phyloP scores from a whole-genome alignment of 352 stramenopile species.

The Phytophthora cryptogea region DNA sequence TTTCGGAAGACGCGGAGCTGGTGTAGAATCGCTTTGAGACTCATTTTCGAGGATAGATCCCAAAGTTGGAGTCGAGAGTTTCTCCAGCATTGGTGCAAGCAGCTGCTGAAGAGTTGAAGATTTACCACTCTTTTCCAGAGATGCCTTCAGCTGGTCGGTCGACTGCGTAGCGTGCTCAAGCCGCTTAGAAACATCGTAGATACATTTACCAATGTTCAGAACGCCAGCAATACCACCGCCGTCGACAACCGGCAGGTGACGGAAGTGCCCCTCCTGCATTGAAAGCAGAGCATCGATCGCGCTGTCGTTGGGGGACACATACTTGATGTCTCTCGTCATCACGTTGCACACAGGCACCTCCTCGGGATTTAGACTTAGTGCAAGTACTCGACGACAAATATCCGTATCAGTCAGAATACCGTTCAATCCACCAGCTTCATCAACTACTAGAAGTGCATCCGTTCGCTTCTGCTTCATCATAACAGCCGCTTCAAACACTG shows the following conservation, averaged over 20 bases:
- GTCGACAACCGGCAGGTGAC: constrained; percentile 95
- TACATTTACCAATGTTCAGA: constrained; percentile 98
- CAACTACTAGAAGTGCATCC: constrained; percentile 93
- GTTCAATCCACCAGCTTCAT: constrained; percentile 80
- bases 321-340: constrained; percentile 97
- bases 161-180: constrained; percentile 92
- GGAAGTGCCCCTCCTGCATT: constrained; percentile 98
- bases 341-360: constrained; percentile 81
- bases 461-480: constrained; percentile 93
- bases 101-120: constrained; percentile 81
- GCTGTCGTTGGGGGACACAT: constrained; percentile 92
- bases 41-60: constrained; percentile 88
- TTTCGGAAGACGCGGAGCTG: constrained; percentile 81
- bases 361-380: constrained; percentile 78
- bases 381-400: constrained; percentile 93
- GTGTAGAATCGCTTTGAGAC: constrained; percentile 38
- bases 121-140: constrained; percentile 71
- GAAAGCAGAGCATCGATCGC: constrained; percentile 96
- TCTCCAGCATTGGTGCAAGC: constrained; percentile 81
- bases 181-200: constrained; percentile 98
- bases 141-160: constrained; percentile 84
- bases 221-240: constrained; percentile 91
- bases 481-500: constrained; percentile 87
- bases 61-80: constrained; percentile 79
- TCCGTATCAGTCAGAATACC: constrained; percentile 98